phyloP scores from a whole-genome alignment of 2,329 filamentous ascomycete genomes.

The Penicillium fuscoglaucum region DNA sequence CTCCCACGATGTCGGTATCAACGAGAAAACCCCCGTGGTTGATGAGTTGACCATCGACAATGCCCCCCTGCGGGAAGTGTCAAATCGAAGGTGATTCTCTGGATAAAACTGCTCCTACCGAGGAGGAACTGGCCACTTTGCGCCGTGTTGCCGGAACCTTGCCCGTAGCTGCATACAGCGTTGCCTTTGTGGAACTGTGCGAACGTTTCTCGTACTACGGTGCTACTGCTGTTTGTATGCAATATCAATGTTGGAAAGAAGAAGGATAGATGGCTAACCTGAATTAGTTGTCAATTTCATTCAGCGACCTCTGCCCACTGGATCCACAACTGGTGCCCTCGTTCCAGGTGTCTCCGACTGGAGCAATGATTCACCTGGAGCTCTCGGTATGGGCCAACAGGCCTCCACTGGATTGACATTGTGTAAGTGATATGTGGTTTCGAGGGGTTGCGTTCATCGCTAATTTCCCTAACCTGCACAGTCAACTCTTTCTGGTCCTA shows the following conservation, averaged over 20 bases:
- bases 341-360: constrained; percentile 17
- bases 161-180: constrained; percentile 65
- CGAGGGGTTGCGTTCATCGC: too few species aligned
- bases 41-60: constrained; percentile 17
- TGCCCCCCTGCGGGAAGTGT: neutral
- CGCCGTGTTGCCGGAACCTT: constrained; percentile 48
- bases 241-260: neutral
- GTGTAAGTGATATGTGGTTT: constrained; percentile 35
- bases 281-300: constrained; percentile 61
- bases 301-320: constrained; percentile 55
- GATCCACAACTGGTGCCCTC: constrained; percentile 55
- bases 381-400: constrained; percentile 59
- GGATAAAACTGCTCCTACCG: constrained; percentile 28
- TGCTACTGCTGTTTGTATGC: constrained; percentile 64
- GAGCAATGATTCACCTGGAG: constrained; percentile 45
- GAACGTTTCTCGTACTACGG: constrained; percentile 80
- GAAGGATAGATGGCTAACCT: constrained; percentile 13
- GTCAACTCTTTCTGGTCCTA: constrained; percentile 65
- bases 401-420: constrained; percentile 54
- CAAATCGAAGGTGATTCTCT: constrained; percentile 4
- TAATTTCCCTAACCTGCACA: constrained; percentile 10
- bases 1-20: constrained; percentile 18
- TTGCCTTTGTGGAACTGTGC: constrained; percentile 72
- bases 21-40: constrained; percentile 11
- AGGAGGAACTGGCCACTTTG: constrained; percentile 37